Evolutionary conservation across 2,329 filamentous ascomycete genomes (phyloP).

Genomic region (Pseudocercospora pini-densiflorae): DNA sequence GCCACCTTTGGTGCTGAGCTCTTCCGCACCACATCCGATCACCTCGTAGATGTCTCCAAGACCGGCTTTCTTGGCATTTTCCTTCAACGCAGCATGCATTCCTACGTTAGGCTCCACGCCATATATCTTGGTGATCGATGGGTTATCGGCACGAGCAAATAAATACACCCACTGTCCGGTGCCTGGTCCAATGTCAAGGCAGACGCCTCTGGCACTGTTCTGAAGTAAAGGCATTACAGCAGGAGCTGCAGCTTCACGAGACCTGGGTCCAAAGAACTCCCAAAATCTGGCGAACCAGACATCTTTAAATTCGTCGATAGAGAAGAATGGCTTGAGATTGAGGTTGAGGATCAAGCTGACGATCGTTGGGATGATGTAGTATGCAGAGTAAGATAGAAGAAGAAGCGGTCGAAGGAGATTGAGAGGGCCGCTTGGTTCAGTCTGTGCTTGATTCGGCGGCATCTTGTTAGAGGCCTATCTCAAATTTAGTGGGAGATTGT

Average conservation of each 20-base stretch:
- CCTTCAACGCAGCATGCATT: slow-evolving; percentile 55
- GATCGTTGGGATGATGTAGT: slow-evolving; percentile 59
- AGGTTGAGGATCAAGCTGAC: slow-evolving; percentile 41
- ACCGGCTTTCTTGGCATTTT: slow-evolving; percentile 56
- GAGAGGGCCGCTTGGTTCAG: slow-evolving; percentile 26
- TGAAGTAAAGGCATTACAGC: slow-evolving; percentile 59
- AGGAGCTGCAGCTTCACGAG: slow-evolving; percentile 49
- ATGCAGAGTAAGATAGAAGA: slow-evolving; percentile 57
- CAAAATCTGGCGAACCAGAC: slow-evolving; percentile 68
- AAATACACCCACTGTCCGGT: slow-evolving; percentile 64
- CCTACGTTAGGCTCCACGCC: slow-evolving; percentile 67
- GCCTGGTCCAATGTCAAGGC: slow-evolving; percentile 67
- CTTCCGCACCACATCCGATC: slow-evolving; percentile 66
- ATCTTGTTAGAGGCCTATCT: slow-evolving; percentile 5
- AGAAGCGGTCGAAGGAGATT: slow-evolving; percentile 42
- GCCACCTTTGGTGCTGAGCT: slow-evolving; percentile 50
- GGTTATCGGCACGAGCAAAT: slow-evolving; percentile 45
- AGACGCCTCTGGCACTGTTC: slow-evolving; percentile 56
- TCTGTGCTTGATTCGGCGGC: slow-evolving; percentile 16
- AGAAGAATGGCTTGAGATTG: slow-evolving; percentile 34
- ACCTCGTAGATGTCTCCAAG: slow-evolving; percentile 64
- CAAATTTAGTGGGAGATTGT: not conserved
- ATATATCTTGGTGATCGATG: slow-evolving; percentile 53
- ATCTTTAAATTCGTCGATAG: slow-evolving; percentile 41
- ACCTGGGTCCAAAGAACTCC: slow-evolving; percentile 57